These are phyloP conservation scores for Phytophthora hybrid DNA, from an alignment of 352 stramenopile genomes.

Conservation along the genomic window DNA sequence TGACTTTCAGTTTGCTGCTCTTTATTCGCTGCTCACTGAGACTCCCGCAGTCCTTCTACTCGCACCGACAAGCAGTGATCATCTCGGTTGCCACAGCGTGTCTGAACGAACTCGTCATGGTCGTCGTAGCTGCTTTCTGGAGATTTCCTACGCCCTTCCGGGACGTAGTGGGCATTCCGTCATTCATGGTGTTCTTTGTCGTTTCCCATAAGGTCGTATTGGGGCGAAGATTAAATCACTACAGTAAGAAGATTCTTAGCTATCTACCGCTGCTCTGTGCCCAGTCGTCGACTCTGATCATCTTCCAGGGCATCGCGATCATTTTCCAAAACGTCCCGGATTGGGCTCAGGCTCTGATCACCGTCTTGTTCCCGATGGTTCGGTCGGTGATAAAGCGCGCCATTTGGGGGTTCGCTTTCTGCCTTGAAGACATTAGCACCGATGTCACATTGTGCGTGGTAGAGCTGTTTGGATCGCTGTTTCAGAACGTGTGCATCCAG, in stretches of 20 bases:
- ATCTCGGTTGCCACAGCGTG: slow-evolving; percentile 15
- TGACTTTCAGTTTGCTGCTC: slow-evolving; percentile 16
- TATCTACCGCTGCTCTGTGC: slow-evolving; percentile 28
- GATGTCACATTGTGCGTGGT: slow-evolving; percentile 48
- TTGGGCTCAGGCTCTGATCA: slow-evolving; percentile 14
- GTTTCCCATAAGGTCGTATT: slow-evolving; percentile 25
- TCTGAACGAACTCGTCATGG: slow-evolving; percentile 18
- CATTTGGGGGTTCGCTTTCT: slow-evolving; percentile 23
- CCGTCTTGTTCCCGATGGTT: slow-evolving; percentile 27
- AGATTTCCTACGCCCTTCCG: slow-evolving; percentile 29
- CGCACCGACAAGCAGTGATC: slow-evolving; percentile 4
- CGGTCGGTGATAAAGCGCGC: slow-evolving; percentile 15
- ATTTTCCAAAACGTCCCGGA: slow-evolving; percentile 16
- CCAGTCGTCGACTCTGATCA: slow-evolving; percentile 30
- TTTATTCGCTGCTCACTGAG: slow-evolving; percentile 17
- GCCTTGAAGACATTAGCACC: slow-evolving; percentile 44
- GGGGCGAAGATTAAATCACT: slow-evolving; percentile 1
- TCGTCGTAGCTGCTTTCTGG: slow-evolving; percentile 11
- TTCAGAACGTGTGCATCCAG: slow-evolving; percentile 43
- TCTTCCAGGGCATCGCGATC: slow-evolving; percentile 31
- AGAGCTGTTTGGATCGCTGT: slow-evolving; percentile 41
- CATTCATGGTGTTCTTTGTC: slow-evolving; percentile 3
- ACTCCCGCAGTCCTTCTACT: slow-evolving; percentile 20
- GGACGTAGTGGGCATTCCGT: slow-evolving; percentile 18
- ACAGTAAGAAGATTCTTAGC: neutral